Percentiles rank a stretch among this genome's conserved stretches.
phyloP scores from a whole-genome alignment of 2,329 filamentous ascomycete species.

The Magnaporthiopsis rhizophila region DNA sequence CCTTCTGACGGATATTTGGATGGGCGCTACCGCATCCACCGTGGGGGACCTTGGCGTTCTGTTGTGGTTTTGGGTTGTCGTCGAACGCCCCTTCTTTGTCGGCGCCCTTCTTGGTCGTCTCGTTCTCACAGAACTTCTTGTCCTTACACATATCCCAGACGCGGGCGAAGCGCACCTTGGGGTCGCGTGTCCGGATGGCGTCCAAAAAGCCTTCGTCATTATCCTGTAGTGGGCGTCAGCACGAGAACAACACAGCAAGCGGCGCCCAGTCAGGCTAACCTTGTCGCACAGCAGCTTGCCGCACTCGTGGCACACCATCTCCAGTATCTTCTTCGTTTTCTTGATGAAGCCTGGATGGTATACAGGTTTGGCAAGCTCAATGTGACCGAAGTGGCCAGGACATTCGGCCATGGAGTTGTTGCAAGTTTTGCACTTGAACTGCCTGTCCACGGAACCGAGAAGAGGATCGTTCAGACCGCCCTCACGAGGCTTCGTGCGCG shows the following conservation, averaged over 20 bases:
- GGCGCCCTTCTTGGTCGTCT: slow-evolving; percentile 51
- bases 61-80: background rate
- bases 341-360: slow-evolving; percentile 94
- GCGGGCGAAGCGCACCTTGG: slow-evolving; percentile 86
- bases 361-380: slow-evolving; percentile 92
- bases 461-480: slow-evolving; percentile 92
- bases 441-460: slow-evolving; percentile 91
- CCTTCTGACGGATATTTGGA: slow-evolving; percentile 80
- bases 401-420: slow-evolving; percentile 93
- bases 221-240: slow-evolving; percentile 7
- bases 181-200: slow-evolving; percentile 78
- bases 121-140: slow-evolving; percentile 76
- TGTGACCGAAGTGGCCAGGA: slow-evolving; percentile 97
- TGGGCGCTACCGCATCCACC: slow-evolving; percentile 91
- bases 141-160: slow-evolving; percentile 91
- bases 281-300: slow-evolving; percentile 95
- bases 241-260: slow-evolving; percentile 4
- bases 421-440: slow-evolving; percentile 93
- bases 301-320: slow-evolving; percentile 98
- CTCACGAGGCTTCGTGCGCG: slow-evolving; percentile 80
- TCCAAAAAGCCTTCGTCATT: slow-evolving; percentile 75
- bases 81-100: slow-evolving; percentile 35
- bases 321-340: slow-evolving; percentile 98
- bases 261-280: slow-evolving; percentile 60
- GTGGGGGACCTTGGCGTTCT: slow-evolving; percentile 36